These are phyloP conservation scores for Eimeria tenella DNA, from an alignment of 169 alveolate genomes.

Conservation along the genomic window DNA sequence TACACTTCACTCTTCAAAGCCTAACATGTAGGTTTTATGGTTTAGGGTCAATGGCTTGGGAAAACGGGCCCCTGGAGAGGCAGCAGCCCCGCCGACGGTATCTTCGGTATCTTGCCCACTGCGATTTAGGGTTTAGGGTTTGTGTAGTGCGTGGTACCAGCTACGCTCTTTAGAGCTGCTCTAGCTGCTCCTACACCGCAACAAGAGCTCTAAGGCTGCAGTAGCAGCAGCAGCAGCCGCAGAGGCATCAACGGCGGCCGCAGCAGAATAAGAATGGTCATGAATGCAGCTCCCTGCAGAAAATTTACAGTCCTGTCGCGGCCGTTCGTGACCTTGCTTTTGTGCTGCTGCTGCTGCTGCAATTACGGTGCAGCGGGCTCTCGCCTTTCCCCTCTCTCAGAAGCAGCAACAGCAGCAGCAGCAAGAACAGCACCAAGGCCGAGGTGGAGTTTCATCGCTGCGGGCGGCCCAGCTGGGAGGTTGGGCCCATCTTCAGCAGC, in stretches of 20 bases:
- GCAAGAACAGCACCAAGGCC: conserved; percentile 14
- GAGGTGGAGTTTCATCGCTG: background rate
- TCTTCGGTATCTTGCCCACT: background rate
- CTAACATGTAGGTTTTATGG: background rate
- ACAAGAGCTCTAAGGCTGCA: background rate
- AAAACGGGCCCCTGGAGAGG: background rate
- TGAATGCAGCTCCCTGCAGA: conserved; percentile 23
- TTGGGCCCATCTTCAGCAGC: background rate
- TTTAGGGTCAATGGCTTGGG: conserved; percentile 16
- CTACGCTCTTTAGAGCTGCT: background rate
- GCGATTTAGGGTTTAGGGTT: background rate
- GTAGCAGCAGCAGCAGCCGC: conserved; percentile 43
- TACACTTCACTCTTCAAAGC: no score
- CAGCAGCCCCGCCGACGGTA: no score
- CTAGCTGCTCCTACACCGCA: background rate
- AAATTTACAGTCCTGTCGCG: background rate
- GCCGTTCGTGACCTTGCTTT: background rate
- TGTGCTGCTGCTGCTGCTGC: conserved; percentile 70
- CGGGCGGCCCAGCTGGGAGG: background rate
- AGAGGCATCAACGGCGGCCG: conserved; percentile 9
- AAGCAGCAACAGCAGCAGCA: conserved; percentile 19
- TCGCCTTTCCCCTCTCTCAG: background rate
- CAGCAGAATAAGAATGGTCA: conserved; percentile 49
- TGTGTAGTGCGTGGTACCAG: background rate
- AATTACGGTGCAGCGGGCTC: background rate